These are phyloP conservation scores for Bonia amplexicaulis DNA, from an alignment of 176 grass and related monocot genomes.

Conservation along the genomic window DNA sequence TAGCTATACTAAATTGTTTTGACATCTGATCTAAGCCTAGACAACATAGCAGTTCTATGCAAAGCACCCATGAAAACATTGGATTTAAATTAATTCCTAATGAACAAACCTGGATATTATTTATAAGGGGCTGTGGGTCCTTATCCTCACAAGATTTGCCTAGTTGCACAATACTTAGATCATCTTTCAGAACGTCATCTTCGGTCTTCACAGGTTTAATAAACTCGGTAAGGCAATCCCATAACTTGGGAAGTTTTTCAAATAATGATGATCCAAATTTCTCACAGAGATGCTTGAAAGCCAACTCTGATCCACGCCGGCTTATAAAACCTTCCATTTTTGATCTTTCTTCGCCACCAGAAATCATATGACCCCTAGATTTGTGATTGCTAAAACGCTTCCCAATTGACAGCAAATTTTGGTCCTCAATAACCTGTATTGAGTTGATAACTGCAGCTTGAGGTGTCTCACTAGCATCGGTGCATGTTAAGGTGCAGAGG, in stretches of 20 bases:
- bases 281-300: slow-evolving; percentile 83
- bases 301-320: slow-evolving; percentile 82
- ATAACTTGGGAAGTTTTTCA: slow-evolving; percentile 84
- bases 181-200: slow-evolving; percentile 45
- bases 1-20: neutral
- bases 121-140: slow-evolving; percentile 91
- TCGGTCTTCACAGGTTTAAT: slow-evolving; percentile 57
- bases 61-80: neutral
- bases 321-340: slow-evolving; percentile 88
- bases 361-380: slow-evolving; percentile 47
- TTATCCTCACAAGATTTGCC: slow-evolving; percentile 68
- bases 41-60: neutral
- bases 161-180: slow-evolving; percentile 53
- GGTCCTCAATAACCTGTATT: slow-evolving; percentile 87
- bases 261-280: slow-evolving; percentile 87
- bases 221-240: slow-evolving; percentile 93
- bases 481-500: slow-evolving; percentile 80
- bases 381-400: slow-evolving; percentile 59
- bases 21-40: neutral
- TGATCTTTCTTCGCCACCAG: slow-evolving; percentile 67
- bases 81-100: neutral
- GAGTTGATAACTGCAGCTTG: slow-evolving; percentile 89
- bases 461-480: slow-evolving; percentile 79
- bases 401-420: slow-evolving; percentile 71
- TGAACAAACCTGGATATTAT: slow-evolving; percentile 90